Conservation (phyloP, 2,329 filamentous ascomycete species). For the Aspergillus oerlinghausenensis region DNA sequence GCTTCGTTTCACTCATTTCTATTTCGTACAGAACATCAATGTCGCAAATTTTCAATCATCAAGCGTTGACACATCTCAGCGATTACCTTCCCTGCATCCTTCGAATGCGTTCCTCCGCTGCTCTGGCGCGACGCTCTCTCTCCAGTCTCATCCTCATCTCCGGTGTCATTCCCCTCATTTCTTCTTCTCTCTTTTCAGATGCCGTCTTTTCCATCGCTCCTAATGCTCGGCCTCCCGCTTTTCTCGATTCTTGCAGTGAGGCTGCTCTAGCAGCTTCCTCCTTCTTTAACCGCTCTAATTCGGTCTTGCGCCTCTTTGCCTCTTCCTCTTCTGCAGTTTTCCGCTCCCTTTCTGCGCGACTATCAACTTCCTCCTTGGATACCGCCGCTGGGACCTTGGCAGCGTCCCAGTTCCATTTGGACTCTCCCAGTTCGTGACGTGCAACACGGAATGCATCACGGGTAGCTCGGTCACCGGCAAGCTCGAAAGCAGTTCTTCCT, state of each 20-base stretch:
- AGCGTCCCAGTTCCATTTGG: slow-evolving; percentile 70
- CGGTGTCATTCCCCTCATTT: slow-evolving; percentile 75
- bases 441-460: slow-evolving; percentile 89
- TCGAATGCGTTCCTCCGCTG: slow-evolving; percentile 81
- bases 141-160: slow-evolving; percentile 83
- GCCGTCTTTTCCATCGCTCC: slow-evolving; percentile 64
- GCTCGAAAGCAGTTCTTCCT: slow-evolving; percentile 79
- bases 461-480: slow-evolving; percentile 78
- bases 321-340: slow-evolving; percentile 65
- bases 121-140: slow-evolving; percentile 81
- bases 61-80: neutral
- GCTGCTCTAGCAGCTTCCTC: slow-evolving; percentile 51
- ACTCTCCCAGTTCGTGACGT: slow-evolving; percentile 74
- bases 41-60: neutral
- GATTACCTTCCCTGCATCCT: slow-evolving; percentile 50
- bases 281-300: slow-evolving; percentile 66
- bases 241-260: slow-evolving; percentile 46
- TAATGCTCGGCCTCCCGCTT: slow-evolving; percentile 52
- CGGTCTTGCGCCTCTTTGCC: slow-evolving; percentile 64
- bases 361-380: slow-evolving; percentile 65
- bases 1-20: neutral
- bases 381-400: slow-evolving; percentile 70
- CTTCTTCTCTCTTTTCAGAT: slow-evolving; percentile 77
- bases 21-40: neutral
- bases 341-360: slow-evolving; percentile 65